phyloP scores from a whole-genome alignment of 2,329 filamentous ascomycete species.

The Penicillium sp. region DNA sequence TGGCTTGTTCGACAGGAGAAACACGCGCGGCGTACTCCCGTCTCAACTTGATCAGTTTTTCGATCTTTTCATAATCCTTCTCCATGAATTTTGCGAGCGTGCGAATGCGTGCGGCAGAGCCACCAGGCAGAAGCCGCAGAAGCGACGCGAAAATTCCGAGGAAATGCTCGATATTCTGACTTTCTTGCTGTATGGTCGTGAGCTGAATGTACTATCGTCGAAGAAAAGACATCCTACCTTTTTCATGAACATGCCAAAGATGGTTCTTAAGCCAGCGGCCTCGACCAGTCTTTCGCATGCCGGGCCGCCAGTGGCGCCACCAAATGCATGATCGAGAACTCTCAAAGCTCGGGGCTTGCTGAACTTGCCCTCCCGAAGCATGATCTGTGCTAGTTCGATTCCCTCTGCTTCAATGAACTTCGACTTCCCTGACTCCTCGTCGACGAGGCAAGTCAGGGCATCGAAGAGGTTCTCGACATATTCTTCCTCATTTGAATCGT shows the following conservation, averaged over 20 bases:
- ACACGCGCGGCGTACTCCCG: conserved; percentile 66
- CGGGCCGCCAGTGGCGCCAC: conserved; percentile 54
- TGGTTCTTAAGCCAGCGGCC: conserved; percentile 75
- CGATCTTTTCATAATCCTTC: conserved; percentile 83
- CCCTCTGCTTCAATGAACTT: conserved; percentile 89
- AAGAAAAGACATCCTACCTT: conserved; percentile 43
- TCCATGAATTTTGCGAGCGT: conserved; percentile 92
- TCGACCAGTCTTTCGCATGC: conserved; percentile 78
- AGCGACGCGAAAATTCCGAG: conserved; percentile 81
- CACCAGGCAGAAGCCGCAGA: conserved; percentile 72
- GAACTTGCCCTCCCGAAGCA: conserved; percentile 84
- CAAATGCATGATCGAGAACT: conserved; percentile 77
- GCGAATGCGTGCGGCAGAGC: conserved; percentile 75
- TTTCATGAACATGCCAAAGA: conserved; percentile 88
- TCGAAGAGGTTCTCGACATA: conserved; percentile 95
- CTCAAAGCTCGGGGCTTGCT: conserved; percentile 75
- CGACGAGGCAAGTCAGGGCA: conserved; percentile 73
- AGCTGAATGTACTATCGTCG: background rate
- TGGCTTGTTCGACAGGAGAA: conserved; percentile 60
- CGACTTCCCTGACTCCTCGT: conserved; percentile 69
- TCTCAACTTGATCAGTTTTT: conserved; percentile 67
- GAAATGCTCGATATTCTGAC: conserved; percentile 70
- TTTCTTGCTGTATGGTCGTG: conserved; percentile 53
- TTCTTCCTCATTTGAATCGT: conserved; percentile 86
- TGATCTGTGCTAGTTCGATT: conserved; percentile 84